Percentiles rank a stretch among this genome's conserved stretches.
Conservation (phyloP, 305 asterid genomes). For the Plantago rigida region DNA sequence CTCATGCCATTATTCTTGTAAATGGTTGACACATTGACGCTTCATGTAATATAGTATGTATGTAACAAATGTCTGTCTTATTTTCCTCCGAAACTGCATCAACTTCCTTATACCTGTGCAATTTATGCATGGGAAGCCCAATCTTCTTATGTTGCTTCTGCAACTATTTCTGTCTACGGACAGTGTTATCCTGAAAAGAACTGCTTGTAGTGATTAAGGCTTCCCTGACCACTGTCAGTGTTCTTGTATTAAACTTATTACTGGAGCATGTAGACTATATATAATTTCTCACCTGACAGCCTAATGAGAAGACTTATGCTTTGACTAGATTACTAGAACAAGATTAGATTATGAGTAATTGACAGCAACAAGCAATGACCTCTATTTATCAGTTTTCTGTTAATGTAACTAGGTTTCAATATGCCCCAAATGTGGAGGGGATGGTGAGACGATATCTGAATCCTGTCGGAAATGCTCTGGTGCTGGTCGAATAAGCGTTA, state of each 20-base stretch:
- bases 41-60: too few species aligned
- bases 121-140: too few species aligned
- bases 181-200: too few species aligned
- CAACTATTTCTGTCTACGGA: too few species aligned
- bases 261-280: neutral
- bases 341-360: too few species aligned
- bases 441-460: conserved; percentile 93
- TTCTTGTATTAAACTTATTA: neutral
- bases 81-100: too few species aligned
- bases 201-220: neutral
- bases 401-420: conserved; percentile 61
- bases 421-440: conserved; percentile 95
- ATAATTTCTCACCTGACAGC: neutral
- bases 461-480: conserved; percentile 96
- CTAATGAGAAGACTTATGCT: neutral
- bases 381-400: conserved; percentile 12
- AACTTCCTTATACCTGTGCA: too few species aligned
- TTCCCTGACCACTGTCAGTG: neutral
- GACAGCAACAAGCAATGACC: neutral
- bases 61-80: too few species aligned
- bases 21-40: too few species aligned
- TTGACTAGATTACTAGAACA: too few species aligned
- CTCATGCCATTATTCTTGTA: too few species aligned
- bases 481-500: conserved; percentile 75
- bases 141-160: too few species aligned